phyloP scores from a whole-genome alignment of 176 grass and related monocot species.

The Aegilops sharonensis region DNA sequence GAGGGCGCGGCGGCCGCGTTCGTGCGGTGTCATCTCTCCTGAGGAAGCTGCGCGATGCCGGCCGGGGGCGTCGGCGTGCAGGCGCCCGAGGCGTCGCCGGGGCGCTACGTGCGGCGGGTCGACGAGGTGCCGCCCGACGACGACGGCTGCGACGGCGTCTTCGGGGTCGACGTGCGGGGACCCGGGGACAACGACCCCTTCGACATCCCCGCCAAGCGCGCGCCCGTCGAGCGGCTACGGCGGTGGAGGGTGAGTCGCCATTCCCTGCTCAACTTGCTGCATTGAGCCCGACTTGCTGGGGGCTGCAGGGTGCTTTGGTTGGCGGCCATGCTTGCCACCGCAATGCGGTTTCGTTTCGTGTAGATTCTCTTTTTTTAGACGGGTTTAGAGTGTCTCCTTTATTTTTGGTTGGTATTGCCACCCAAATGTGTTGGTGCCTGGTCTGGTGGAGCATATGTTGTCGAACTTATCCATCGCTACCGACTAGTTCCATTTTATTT shows the following conservation, averaged over 20 bases:
- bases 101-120: constrained; percentile 26
- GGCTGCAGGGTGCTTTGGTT: neutral
- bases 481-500: neutral
- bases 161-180: constrained; percentile 2
- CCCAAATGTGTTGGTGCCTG: neutral
- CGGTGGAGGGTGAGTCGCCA: constrained; percentile 63
- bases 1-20: constrained; percentile 24
- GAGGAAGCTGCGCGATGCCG: constrained; percentile 31
- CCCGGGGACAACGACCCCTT: constrained; percentile 30
- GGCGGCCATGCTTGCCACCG: neutral
- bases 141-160: constrained; percentile 30
- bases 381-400: neutral
- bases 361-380: neutral
- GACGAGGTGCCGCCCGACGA: constrained; percentile 35
- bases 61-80: constrained; percentile 1
- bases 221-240: constrained; percentile 47
- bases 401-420: neutral
- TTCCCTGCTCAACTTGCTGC: neutral
- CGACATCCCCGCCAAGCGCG: constrained; percentile 59
- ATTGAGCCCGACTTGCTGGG: neutral
- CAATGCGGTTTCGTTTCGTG: neutral
- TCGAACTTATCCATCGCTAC: neutral
- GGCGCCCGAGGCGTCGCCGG: constrained; percentile 42
- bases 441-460: neutral
- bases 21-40: constrained; percentile 71